These are phyloP conservation scores for Penicillium sp. DNA, from an alignment of 2,329 filamentous ascomycete genomes.

Conservation along the genomic window DNA sequence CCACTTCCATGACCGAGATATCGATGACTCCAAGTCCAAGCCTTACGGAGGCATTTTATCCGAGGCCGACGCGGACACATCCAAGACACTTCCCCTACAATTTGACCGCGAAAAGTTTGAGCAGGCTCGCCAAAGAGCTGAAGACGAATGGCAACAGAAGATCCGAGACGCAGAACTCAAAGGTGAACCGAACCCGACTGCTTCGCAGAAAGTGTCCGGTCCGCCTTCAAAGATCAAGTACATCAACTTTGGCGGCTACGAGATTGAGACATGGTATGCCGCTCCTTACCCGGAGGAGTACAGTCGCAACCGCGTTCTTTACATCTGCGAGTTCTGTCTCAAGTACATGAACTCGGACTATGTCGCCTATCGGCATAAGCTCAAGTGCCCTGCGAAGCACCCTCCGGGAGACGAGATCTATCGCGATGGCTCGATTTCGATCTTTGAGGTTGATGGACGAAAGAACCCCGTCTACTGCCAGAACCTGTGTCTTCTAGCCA, in stretches of 20 bases:
- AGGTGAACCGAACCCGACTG: slow-evolving; percentile 61
- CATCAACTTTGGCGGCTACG: slow-evolving; percentile 95
- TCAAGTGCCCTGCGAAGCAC: slow-evolving; percentile 94
- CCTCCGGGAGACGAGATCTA: slow-evolving; percentile 98
- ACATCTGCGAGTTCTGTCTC: slow-evolving; percentile 98
- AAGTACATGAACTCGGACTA: slow-evolving; percentile 99
- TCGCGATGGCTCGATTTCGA: slow-evolving; percentile 86
- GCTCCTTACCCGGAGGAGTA: slow-evolving; percentile 98
- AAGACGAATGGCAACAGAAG: slow-evolving; percentile 82
- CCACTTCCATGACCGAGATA: slow-evolving; percentile 83
- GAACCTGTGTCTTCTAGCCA: slow-evolving; percentile 89
- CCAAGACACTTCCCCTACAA: slow-evolving; percentile 76
- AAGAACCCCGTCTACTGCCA: slow-evolving; percentile 95
- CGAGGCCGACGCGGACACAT: slow-evolving; percentile 86
- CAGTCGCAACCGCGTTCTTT: slow-evolving; percentile 92
- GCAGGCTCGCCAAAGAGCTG: slow-evolving; percentile 82
- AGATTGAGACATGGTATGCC: slow-evolving; percentile 99
- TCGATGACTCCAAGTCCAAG: slow-evolving; percentile 84
- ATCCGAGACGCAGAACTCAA: slow-evolving; percentile 62
- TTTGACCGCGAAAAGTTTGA: slow-evolving; percentile 85
- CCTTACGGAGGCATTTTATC: slow-evolving; percentile 92
- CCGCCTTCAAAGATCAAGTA: slow-evolving; percentile 96
- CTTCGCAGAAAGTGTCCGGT: slow-evolving; percentile 72
- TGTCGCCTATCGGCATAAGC: slow-evolving; percentile 95
- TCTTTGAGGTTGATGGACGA: slow-evolving; percentile 95